A percentile compares a stretch with the other conserved stretches of the same genome.
phyloP scores from a whole-genome alignment of 805 yeast species.

The Wickerhamiella sergipiensis region DNA sequence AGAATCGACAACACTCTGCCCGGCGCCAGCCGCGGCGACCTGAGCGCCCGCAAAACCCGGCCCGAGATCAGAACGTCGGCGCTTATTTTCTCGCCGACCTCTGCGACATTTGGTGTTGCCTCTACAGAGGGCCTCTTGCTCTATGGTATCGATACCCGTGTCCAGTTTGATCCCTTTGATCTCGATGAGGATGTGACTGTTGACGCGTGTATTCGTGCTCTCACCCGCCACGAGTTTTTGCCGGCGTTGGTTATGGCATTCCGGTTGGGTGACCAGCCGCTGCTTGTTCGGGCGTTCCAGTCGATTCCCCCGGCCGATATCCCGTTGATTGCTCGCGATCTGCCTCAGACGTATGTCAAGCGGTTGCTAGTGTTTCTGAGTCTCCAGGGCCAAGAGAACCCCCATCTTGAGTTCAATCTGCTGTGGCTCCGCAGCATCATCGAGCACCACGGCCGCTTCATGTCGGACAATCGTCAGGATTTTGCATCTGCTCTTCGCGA shows the following conservation, averaged over 20 bases:
- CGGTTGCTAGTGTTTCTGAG: conserved; percentile 55
- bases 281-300: conserved; percentile 65
- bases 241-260: conserved; percentile 84
- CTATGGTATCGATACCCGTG: conserved; percentile 59
- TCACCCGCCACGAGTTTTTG: conserved; percentile 49
- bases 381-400: conserved; percentile 53
- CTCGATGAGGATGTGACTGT: conserved; percentile 88
- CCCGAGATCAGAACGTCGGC: conserved; percentile 76
- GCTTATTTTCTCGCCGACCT: conserved; percentile 77
- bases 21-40: conserved; percentile 75
- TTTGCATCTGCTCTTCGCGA: conserved; percentile 54
- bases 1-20: conserved; percentile 65
- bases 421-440: conserved; percentile 66
- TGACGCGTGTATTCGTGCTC: conserved; percentile 47
- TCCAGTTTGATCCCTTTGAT: conserved; percentile 83
- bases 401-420: conserved; percentile 72
- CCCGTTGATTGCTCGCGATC: conserved; percentile 44
- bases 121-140: conserved; percentile 86
- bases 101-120: conserved; percentile 83
- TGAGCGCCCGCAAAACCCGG: conserved; percentile 56
- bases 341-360: conserved; percentile 67
- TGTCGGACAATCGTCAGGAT: conserved; percentile 45
- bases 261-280: conserved; percentile 68
- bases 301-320: conserved; percentile 59
- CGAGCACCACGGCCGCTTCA: conserved; percentile 63